phyloP scores from a whole-genome alignment of 176 grass and related monocot genomes.

The Melocanna baccifera region DNA sequence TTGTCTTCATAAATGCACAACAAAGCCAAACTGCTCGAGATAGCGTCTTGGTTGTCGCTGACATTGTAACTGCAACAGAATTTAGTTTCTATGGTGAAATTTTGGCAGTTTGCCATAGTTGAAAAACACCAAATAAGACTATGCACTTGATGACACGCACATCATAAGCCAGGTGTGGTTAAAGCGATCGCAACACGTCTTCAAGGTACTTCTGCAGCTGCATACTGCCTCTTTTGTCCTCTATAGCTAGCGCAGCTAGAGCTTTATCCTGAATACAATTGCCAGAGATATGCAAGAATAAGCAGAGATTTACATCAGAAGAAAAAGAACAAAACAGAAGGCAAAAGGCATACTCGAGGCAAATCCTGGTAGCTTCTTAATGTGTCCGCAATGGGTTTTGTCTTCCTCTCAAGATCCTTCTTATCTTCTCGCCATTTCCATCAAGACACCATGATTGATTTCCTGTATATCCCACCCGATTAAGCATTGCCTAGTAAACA shows the following conservation, averaged over 20 bases:
- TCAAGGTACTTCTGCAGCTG: slow-evolving; percentile 97
- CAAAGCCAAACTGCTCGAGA: not conserved
- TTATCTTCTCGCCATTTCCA: slow-evolving; percentile 99
- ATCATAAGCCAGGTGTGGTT: slow-evolving; percentile 63
- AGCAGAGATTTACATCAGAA: not conserved
- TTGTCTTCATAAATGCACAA: not conserved
- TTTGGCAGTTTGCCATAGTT: too few species aligned
- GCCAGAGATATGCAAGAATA: slow-evolving; percentile 12
- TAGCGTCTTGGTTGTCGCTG: not conserved
- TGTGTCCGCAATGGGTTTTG: too few species aligned
- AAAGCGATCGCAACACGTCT: slow-evolving; percentile 89
- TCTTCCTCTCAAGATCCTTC: slow-evolving; percentile 91
- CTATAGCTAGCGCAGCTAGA: slow-evolving; percentile 94
- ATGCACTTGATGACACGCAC: too few species aligned
- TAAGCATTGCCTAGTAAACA: slow-evolving; percentile 73
- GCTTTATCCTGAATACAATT: slow-evolving; percentile 83
- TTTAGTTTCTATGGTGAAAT: too few species aligned
- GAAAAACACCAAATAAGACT: too few species aligned
- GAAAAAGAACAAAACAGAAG: slow-evolving; percentile 21
- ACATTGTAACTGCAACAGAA: not conserved
- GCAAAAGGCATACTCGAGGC: slow-evolving; percentile 66
- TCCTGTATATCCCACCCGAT: slow-evolving; percentile 90
- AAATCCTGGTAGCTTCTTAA: slow-evolving; percentile 98
- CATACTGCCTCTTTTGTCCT: slow-evolving; percentile 95
- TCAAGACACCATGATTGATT: slow-evolving; percentile 97